Conservation (phyloP, 2,329 filamentous ascomycete species). For the Trichoderma sp. region DNA sequence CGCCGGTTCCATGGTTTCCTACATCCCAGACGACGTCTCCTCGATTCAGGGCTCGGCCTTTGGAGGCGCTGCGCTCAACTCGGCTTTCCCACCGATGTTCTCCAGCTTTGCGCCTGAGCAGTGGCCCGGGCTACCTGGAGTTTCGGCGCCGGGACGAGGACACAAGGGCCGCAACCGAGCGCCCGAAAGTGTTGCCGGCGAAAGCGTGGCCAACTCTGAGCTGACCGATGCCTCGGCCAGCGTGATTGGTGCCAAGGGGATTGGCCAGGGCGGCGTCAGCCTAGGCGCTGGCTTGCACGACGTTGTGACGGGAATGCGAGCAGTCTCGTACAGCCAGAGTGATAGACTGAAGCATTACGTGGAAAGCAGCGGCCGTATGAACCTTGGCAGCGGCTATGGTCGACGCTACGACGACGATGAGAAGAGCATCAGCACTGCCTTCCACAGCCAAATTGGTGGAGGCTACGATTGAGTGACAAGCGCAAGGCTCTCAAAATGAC, state of each 20-base stretch:
- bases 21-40: constrained; percentile 95
- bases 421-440: constrained; percentile 92
- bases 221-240: constrained; percentile 80
- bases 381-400: constrained; percentile 64
- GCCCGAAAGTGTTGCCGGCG: constrained; percentile 79
- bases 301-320: constrained; percentile 62
- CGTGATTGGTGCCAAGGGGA: constrained; percentile 70
- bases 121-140: constrained; percentile 80
- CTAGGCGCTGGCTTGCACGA: constrained; percentile 77
- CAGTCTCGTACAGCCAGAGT: constrained; percentile 55
- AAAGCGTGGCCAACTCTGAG: constrained; percentile 89
- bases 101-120: constrained; percentile 82
- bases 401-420: constrained; percentile 85
- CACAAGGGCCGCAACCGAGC: constrained; percentile 65
- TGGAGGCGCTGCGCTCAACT: constrained; percentile 71
- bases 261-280: constrained; percentile 83
- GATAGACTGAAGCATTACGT: constrained; percentile 94
- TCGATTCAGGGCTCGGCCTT: constrained; percentile 91
- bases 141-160: constrained; percentile 58
- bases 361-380: constrained; percentile 73
- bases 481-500: not conserved
- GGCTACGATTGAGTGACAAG: constrained; percentile 49
- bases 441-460: constrained; percentile 86
- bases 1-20: constrained; percentile 85
- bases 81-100: constrained; percentile 90